Base-by-base conservation (phyloP, 495 filamentous ascomycete genomes). In the Aspergillus panamensis region DNA sequence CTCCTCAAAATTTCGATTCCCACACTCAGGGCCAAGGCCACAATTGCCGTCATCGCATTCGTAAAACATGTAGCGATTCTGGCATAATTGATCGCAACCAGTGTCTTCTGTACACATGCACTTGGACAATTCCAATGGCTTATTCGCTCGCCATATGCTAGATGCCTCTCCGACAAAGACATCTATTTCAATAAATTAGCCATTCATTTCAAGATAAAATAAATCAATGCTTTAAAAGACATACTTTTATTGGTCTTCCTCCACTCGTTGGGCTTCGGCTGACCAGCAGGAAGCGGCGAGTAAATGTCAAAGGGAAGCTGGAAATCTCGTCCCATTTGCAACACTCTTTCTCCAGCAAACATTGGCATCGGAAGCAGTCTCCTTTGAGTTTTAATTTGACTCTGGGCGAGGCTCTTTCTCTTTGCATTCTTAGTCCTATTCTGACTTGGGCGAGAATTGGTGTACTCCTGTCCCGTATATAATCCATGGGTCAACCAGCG, bases 21-120 rank as follows among this genome's bases (percentile, higher is more conserved):
- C 83, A 74, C 94, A 98, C 49, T 77, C 73, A 4, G 80, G 77
- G 40, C 87, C 87, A 19, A 95, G 71, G 55, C 82, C 85, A 73
- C 94, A 98, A 69, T 96, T 97, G 48, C 80, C 86, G 9, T 88
- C 83, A 70, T 97, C 91, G 70, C 94, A 98, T 72, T 98, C 94
- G 69, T 96, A 96, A 55, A 94, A 85, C 91, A 97, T 97, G 73
- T 89, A 90, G 45, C 91, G 84, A 66, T 98, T 98, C 64, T 93
- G 87, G 73, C 94, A 98, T 59, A 86, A 77, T 51, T 96, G 91
- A 60, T 85, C 91, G 66, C 94, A 98, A 30, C 91, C 91, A 42
- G 83, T 84, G 29, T 89, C 86, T 40, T 80, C 75, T 10, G 75
- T 82, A 70, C 94, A 98, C 58, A 91, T 84, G 69, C 94, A 98